Percentiles rank a stretch among this genome's conserved stretches.
phyloP scores from a whole-genome alignment of 139 green algal genomes.

The Helicosporidium sp. region DNA sequence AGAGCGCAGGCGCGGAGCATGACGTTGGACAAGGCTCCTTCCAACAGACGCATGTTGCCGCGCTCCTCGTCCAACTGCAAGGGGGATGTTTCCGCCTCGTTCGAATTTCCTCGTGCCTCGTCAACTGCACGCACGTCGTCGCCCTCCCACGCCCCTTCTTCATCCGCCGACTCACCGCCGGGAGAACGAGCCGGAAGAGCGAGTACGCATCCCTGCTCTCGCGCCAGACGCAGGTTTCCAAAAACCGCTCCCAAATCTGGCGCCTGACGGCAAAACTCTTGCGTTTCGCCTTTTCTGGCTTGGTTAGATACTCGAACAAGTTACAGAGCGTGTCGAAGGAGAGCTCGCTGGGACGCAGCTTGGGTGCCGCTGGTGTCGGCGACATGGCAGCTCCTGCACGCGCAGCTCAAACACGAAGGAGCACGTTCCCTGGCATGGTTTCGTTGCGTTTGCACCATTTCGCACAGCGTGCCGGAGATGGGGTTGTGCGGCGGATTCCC shows the following conservation, averaged over 20 bases:
- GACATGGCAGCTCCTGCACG: too few relatives aligned
- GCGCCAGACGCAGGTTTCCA: not conserved
- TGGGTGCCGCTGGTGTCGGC: too few relatives aligned
- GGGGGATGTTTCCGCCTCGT: too few relatives aligned
- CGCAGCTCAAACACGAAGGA: not conserved
- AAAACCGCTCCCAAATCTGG: not conserved
- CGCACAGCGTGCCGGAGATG: not conserved
- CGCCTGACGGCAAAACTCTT: not conserved
- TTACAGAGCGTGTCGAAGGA: not conserved
- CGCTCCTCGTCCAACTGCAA: not conserved
- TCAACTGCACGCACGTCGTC: too few relatives aligned
- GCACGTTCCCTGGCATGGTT: too few relatives aligned
- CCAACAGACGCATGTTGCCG: not conserved
- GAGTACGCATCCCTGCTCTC: not conserved
- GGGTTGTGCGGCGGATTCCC: not conserved
- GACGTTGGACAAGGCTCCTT: not conserved
- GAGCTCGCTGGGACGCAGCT: not conserved
- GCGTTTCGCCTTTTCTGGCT: not conserved
- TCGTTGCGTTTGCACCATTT: not conserved
- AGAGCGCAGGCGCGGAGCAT: not conserved
- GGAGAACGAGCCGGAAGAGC: not conserved
- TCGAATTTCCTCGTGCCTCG: too few relatives aligned
- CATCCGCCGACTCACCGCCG: not conserved
- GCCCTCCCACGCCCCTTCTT: not conserved
- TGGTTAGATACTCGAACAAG: not conserved